phyloP scores from a whole-genome alignment of 345 rosid genomes.

The Reutealis trisperma region DNA sequence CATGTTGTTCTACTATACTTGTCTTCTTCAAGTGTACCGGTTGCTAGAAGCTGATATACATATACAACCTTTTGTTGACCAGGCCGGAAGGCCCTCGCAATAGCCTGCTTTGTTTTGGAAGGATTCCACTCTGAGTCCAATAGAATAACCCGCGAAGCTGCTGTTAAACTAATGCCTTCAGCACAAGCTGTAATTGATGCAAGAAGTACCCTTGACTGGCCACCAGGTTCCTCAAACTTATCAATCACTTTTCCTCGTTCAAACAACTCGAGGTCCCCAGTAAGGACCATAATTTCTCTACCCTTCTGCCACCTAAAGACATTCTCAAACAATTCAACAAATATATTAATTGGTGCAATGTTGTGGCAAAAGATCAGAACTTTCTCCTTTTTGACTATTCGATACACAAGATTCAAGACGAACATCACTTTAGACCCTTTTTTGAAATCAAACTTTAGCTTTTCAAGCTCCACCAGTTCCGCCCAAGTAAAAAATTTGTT shows the following conservation, averaged over 20 bases:
- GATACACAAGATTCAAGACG: conserved; percentile 77
- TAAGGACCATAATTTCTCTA: conserved; percentile 67
- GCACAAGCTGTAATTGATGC: conserved; percentile 97
- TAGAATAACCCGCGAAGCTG: conserved; percentile 85
- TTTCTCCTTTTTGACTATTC: conserved; percentile 72
- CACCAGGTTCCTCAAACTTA: conserved; percentile 71
- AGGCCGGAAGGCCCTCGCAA: conserved; percentile 84
- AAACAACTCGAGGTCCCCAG: conserved; percentile 87
- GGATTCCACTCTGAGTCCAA: conserved; percentile 94
- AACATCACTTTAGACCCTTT: conserved; percentile 93
- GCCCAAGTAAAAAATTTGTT: conserved; percentile 49
- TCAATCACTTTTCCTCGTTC: conserved; percentile 86
- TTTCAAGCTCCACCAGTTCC: conserved; percentile 60
- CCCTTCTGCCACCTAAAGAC: conserved; percentile 77
- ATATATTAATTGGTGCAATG: conserved; percentile 76
- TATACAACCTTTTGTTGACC: conserved; percentile 91
- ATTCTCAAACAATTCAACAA: conserved; percentile 64
- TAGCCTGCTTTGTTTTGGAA: conserved; percentile 93
- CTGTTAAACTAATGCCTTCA: conserved; percentile 94
- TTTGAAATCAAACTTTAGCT: conserved; percentile 49
- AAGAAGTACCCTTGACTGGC: conserved; percentile 59
- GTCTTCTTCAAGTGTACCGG: conserved; percentile 83
- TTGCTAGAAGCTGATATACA: conserved; percentile 85
- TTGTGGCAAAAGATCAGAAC: conserved; percentile 88
- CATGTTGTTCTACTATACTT: conserved; percentile 88